Percentiles rank a stretch among this genome's conserved stretches.
phyloP scores from a whole-genome alignment of 352 stramenopile species.

The Phytophthora agathidicida region DNA sequence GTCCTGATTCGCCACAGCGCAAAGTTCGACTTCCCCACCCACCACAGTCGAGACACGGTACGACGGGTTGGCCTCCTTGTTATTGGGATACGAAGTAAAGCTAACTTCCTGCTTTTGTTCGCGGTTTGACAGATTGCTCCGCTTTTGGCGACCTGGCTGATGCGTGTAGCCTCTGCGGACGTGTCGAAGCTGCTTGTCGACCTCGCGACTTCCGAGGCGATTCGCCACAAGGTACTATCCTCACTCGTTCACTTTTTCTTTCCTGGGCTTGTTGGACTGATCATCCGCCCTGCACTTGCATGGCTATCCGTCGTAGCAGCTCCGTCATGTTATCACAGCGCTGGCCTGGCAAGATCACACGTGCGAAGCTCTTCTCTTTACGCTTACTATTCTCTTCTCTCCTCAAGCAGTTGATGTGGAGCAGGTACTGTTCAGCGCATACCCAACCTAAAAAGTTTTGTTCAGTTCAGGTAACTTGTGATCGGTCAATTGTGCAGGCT shows the following conservation, averaged over 20 bases:
- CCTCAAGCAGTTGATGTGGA: constrained; percentile 12
- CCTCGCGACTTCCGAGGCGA: constrained; percentile 8
- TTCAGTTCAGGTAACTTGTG: not conserved
- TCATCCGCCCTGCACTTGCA: not conserved
- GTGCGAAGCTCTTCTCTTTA: constrained; percentile 16
- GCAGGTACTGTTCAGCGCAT: constrained; percentile 18
- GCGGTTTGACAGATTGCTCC: constrained; percentile 1
- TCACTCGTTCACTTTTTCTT: not conserved
- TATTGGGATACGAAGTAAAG: too few relatives aligned
- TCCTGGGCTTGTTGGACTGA: not conserved
- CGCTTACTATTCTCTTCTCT: constrained; percentile 26
- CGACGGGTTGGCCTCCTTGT: not conserved
- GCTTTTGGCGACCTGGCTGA: constrained; percentile 8
- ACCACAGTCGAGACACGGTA: constrained; percentile 20
- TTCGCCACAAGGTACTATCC: constrained; percentile 19
- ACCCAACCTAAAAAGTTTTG: too few relatives aligned
- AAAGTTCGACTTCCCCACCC: constrained; percentile 26
- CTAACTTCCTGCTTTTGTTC: not conserved
- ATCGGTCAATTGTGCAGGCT: constrained; percentile 1
- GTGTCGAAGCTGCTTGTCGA: constrained; percentile 12
- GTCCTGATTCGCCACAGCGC: constrained; percentile 26
- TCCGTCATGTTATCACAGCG: constrained; percentile 12
- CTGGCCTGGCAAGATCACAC: constrained; percentile 20
- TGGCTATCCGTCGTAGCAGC: constrained; percentile 2
- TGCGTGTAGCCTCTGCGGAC: constrained; percentile 4